Evolutionary conservation across 371 early-diverging fungal species (phyloP), one percentile per base, ranked within the genome.

Genomic region (Chytridium lagenaria): DNA sequence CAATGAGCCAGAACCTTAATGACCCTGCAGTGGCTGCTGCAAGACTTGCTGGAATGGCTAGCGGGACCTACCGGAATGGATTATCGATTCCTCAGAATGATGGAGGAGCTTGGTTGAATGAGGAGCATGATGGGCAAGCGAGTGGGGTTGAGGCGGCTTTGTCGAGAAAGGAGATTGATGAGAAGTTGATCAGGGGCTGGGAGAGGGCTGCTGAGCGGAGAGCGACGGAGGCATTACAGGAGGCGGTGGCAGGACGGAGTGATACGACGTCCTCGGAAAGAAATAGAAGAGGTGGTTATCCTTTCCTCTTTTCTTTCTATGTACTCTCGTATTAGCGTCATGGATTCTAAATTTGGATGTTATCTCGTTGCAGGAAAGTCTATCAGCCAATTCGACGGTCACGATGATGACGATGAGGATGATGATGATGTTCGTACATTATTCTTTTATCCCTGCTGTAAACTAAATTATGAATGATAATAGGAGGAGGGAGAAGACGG

Each of bases 401-500:
- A 86, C 52, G 85, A 90, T 63, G 87, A 86, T 28, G 90, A 88
- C 37, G 85, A 86, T 30, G 88, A 86, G 22, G 87, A 86, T 10
- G 87, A 88, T 2, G 87, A 89, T 10, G 86, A 44, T 16, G 66
- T 66, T 38, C 2, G 38, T 66, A 40, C 33, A 40, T 30, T 76
- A 3, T 34, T 61, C 15, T 31, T 61, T 26, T n/a, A 30, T 26
- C 26, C 31, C 57, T 77, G 34, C 30, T 10, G 37, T 37, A 22
- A 37, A 69, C 16, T 31, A 57, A n/a, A 67, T 26, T 28, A 36
- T 37, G 10, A 30, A 44, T 33, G 37, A 37, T 64, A 69, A 55
- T 33, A 73, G 38, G 77, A 79, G 34, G 77, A 81, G 36, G 85
- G 85, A 34, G 89, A 92, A 33, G 93, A 94, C 71, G 91, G 87